Evolutionary conservation across 2,329 filamentous ascomycete species (phyloP), one percentile per base, ranked within the genome.

Genomic region (Talaromyces rugulosus): DNA sequence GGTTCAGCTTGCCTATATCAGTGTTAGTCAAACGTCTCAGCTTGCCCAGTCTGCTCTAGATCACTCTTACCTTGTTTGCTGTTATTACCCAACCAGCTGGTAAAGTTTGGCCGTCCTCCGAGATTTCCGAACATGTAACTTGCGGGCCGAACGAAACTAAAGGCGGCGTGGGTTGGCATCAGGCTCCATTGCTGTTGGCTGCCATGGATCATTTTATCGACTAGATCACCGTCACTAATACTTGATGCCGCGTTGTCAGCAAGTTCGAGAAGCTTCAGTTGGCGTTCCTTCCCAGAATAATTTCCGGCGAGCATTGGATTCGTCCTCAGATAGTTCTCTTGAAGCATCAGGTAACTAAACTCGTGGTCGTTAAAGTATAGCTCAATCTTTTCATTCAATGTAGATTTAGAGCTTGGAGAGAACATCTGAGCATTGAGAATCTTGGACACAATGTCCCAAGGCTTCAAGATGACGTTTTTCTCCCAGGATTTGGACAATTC

Each of bases 341-440:
- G 95, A 54, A 99, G 87, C 95, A 99, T 98, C 59, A 99, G 82
- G 71, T 89, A 95, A 71, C 92, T 97, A 78, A 98, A 96, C 70
- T 99, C 95, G 72, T 99, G 95, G 70, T 99, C 95, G 75, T 99
- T 98, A 82, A 99, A 99, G 76, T 99, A 99, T 1, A 99, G 86
- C 77, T 99, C 94, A 65, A 96, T 95, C 82, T 99, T 99, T 75
- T 99, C 94, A 73, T 98, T 98, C 40, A 99, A 80, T 0, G 92
- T 96, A 3, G 91, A 82, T 67, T 91, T 96, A 77, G 92, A 96
- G 56, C 88, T 87, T 4, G 88, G 84, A 28, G 90, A 84, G 76
- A 98, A 99, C 77, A 97, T 86, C 42, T 92, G 91, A 4, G 92
- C 89, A 30, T 86, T 91, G 5, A 99, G 85, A 73, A 99, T 92